Percentiles rank a stretch among this genome's conserved stretches.
Conservation (phyloP, 306 rosid genomes). For the Echinosophora koreensis region DNA sequence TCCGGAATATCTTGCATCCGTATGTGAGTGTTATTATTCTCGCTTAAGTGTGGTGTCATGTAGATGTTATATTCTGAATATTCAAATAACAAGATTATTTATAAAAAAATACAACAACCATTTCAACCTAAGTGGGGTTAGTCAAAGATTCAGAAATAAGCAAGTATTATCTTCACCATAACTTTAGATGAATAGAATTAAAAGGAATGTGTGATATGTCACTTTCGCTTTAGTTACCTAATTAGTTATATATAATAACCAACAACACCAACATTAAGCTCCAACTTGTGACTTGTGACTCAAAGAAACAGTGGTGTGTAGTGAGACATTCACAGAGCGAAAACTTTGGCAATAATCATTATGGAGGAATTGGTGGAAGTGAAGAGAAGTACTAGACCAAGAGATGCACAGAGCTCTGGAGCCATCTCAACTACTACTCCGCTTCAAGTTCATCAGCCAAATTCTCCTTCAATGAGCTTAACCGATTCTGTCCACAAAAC, state of each 20-base stretch:
- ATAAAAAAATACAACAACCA: too few relatives aligned
- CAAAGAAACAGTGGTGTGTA: neutral
- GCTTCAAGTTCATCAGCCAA: constrained; percentile 19
- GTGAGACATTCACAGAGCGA: neutral
- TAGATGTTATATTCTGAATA: too few relatives aligned
- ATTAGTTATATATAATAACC: neutral
- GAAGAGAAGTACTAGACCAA: constrained; percentile 6
- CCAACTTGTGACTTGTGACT: neutral
- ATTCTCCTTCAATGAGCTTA: constrained; percentile 41
- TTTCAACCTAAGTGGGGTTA: too few relatives aligned
- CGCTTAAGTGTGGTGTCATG: too few relatives aligned
- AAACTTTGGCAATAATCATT: neutral
- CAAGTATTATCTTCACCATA: too few relatives aligned
- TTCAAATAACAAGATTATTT: too few relatives aligned
- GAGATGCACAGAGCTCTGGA: constrained; percentile 5
- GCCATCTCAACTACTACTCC: constrained; percentile 30
- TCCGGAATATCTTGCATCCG: too few relatives aligned
- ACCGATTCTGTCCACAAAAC: constrained; percentile 26
- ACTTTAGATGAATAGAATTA: neutral
- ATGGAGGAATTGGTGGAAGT: constrained; percentile 51
- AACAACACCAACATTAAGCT: neutral
- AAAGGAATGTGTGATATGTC: neutral
- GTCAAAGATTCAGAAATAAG: too few relatives aligned
- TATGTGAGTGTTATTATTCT: too few relatives aligned
- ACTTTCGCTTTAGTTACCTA: neutral